Conservation (phyloP, 192 early-diverging fungal species). For the Rhizoclosmatium globosum region DNA sequence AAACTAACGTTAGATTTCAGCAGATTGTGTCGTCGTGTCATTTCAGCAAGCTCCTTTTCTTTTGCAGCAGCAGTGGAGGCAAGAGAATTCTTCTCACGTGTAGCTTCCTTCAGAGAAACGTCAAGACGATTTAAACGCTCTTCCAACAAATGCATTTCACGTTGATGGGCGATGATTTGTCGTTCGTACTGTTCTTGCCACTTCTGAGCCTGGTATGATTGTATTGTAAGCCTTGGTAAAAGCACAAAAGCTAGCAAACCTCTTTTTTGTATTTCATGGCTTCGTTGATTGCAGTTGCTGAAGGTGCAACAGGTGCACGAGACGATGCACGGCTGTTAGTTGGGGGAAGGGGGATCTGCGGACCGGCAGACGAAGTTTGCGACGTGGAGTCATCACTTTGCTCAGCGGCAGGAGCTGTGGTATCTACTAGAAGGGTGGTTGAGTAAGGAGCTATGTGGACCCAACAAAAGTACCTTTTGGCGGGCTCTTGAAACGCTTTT, state of each 20-base stretch:
- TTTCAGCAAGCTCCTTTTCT: conserved; percentile 34
- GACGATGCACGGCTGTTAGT: not conserved
- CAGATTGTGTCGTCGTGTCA: conserved; percentile 11
- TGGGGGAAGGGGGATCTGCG: not conserved
- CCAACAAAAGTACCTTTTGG: not conserved
- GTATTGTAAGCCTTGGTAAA: not conserved
- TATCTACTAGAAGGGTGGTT: not conserved
- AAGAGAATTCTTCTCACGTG: conserved; percentile 24
- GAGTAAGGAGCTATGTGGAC: not conserved
- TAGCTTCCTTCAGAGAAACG: conserved; percentile 3
- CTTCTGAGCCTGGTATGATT: conserved; percentile 23
- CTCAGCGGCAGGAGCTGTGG: not conserved
- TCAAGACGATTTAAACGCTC: conserved; percentile 29
- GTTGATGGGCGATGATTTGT: conserved; percentile 12
- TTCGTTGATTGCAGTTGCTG: not conserved
- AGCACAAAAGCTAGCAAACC: not conserved
- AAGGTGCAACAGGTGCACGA: not conserved
- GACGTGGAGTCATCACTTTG: conserved; percentile 1
- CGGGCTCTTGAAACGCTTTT: conserved; percentile 26
- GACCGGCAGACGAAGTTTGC: not conserved
- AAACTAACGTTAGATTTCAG: conserved; percentile 32
- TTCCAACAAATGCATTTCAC: conserved; percentile 22
- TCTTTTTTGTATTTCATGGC: conserved; percentile 13
- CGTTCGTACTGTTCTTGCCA: conserved; percentile 39
- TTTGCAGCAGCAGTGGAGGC: conserved; percentile 18